Base-by-base conservation (phyloP, 2,329 filamentous ascomycete species). In the Colletotrichum liaoningense region DNA sequence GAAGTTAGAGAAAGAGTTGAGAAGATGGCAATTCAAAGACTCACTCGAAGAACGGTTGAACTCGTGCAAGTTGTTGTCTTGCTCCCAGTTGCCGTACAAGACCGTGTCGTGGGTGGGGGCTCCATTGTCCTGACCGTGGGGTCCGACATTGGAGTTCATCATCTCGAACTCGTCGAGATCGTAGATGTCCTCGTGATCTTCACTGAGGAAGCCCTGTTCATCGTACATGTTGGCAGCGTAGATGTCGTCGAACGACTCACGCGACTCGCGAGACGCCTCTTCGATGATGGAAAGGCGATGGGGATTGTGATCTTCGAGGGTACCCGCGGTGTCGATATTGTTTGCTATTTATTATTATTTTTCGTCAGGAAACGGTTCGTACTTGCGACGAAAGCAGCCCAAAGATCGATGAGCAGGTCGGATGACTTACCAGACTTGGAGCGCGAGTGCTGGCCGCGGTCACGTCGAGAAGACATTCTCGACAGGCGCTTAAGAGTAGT, bases 271-370 rank as follows among this genome's bases (percentile, higher is more conserved):
- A 4, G 63, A 74, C 7, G 42, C 69, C 58, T 74, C 72, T 28
- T 72, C 63, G 58, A 74, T 74, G 58, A 73, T 74, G 12, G 72
- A 74, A 14, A 74, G 72, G 3, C 56, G 63, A 35, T 74, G 72
- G 49, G 72, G 72, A 16, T 30, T 74, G 9, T 74, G 72, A 6
- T 16, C 63, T 35, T 63, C 57, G 4, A 72, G 24, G 5, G 24
- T 46, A 9, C 5, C 49, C 6, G 11, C 24, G 12, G 26, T n/a
- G 6, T 63, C 22, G 0, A 3, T 8, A 5, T 56, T 24, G 9
- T 56, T n/a, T 2, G 6, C 67, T 42, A 42, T 73, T 9, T 12
- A 12, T 3, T 5, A 26, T 30, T n/a, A 1, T 5, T 35, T 5
- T 5, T n/a, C 8, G 26, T 69, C 22, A 64, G 46, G 16, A 49